Percentiles rank a stretch among this genome's conserved stretches.
These are phyloP conservation scores for Amanita fuliginea DNA, from an alignment of 768 basidiomycete genomes.

Conservation along the genomic window DNA sequence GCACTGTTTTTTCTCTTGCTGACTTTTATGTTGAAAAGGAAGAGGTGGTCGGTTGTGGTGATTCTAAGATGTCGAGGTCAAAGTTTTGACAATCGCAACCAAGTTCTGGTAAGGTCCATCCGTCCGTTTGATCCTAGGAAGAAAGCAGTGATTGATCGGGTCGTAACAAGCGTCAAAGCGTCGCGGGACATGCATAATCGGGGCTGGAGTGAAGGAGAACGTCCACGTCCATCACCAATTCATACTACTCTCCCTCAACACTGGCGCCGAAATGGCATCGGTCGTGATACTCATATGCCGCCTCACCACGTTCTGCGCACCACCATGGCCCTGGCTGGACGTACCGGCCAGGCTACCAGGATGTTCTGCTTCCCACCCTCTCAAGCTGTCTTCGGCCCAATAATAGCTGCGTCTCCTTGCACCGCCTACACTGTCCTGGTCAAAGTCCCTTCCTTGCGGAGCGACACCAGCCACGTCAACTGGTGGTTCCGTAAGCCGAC, in stretches of 20 bases:
- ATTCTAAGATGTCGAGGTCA: not conserved
- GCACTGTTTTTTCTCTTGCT: constrained; percentile 9
- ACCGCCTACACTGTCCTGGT: constrained; percentile 65
- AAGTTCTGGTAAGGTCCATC: not conserved
- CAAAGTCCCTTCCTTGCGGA: constrained; percentile 60
- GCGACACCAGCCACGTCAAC: constrained; percentile 22
- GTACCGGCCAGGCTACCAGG: constrained; percentile 17
- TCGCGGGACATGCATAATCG: not conserved
- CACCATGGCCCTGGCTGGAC: constrained; percentile 8
- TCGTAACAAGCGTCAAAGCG: not conserved
- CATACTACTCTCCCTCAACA: constrained; percentile 74
- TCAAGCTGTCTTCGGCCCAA: constrained; percentile 75
- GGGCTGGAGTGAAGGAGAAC: not conserved
- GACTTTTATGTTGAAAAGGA: constrained; percentile 2
- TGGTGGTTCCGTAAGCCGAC: constrained; percentile 54
- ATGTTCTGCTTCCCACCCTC: constrained; percentile 36
- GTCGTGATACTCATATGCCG: constrained; percentile 36
- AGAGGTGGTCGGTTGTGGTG: not conserved
- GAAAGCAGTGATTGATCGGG: not conserved
- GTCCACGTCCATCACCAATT: constrained; percentile 48
- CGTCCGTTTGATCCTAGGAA: not conserved
- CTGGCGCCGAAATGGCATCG: constrained; percentile 62
- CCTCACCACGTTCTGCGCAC: constrained; percentile 35
- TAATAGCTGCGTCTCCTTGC: constrained; percentile 73
- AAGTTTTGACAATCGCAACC: not conserved